These are phyloP conservation scores for Rhynchospora pubera DNA, from an alignment of 176 grass and related monocot species.

Conservation along the genomic window DNA sequence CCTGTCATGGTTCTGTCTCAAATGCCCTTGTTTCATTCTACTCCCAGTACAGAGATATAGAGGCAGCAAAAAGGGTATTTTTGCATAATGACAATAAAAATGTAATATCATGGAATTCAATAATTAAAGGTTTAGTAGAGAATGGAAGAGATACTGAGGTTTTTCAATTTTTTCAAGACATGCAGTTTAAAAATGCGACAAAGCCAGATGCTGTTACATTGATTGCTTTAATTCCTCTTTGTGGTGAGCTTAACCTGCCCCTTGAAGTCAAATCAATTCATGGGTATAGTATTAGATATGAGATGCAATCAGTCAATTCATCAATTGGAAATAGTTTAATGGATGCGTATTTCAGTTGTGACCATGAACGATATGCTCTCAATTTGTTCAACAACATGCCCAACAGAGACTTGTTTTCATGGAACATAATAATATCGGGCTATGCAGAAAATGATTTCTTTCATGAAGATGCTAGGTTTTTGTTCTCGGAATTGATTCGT, in stretches of 20 bases:
- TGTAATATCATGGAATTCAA: conserved; percentile 63
- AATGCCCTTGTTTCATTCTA: conserved; percentile 71
- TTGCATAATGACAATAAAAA: conserved; percentile 32
- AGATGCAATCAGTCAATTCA: conserved; percentile 12
- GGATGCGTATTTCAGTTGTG: conserved; percentile 51
- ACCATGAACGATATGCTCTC: conserved; percentile 19
- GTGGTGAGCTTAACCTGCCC: conserved; percentile 40
- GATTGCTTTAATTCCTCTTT: conserved; percentile 49
- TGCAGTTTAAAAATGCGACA: conserved; percentile 27
- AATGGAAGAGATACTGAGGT: conserved; percentile 28
- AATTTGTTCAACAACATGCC: conserved; percentile 54
- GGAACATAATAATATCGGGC: conserved; percentile 76
- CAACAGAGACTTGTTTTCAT: conserved; percentile 59
- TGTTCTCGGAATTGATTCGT: conserved; percentile 46
- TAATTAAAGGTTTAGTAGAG: conserved; percentile 55
- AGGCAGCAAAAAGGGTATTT: conserved; percentile 38
- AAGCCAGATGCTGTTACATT: conserved; percentile 46
- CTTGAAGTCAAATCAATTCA: conserved; percentile 47
- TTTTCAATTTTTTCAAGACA: conserved; percentile 32
- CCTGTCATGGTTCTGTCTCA: conserved; percentile 29
- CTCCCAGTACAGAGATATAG: conserved; percentile 26
- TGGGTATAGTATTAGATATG: conserved; percentile 39
- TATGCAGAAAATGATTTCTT: conserved; percentile 31
- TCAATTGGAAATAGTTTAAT: conserved; percentile 60
- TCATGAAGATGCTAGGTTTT: conserved; percentile 25